phyloP scores from a whole-genome alignment of 1,284 basidiomycete species.

The Trametes versicolor region DNA sequence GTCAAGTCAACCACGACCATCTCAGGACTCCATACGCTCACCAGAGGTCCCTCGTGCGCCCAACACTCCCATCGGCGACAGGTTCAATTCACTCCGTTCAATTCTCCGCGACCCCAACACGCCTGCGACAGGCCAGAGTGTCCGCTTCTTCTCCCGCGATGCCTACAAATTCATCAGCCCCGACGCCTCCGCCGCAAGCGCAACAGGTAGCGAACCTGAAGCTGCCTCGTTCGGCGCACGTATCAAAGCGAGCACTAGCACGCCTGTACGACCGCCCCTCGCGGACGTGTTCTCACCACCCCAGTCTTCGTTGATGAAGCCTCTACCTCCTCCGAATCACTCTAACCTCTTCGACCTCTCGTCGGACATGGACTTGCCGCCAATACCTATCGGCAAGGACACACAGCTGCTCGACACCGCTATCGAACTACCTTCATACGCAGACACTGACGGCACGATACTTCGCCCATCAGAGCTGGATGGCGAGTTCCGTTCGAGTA shows the following conservation, averaged over 20 bases:
- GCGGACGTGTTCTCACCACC: constrained; percentile 47
- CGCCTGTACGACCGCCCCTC: constrained; percentile 38
- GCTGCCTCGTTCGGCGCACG: constrained; percentile 30
- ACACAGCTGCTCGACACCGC: constrained; percentile 55
- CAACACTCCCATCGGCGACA: constrained; percentile 44
- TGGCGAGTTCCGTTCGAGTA: constrained; percentile 25
- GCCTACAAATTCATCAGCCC: constrained; percentile 71
- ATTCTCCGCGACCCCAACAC: constrained; percentile 76
- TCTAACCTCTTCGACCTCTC: constrained; percentile 65
- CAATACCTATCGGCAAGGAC: constrained; percentile 54
- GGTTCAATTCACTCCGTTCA: constrained; percentile 62
- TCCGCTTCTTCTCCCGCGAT: constrained; percentile 77
- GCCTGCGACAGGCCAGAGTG: constrained; percentile 77
- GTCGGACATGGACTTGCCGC: constrained; percentile 57
- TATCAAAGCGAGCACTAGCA: constrained; percentile 30
- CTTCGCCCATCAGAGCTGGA: constrained; percentile 17
- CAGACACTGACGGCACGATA: constrained; percentile 35
- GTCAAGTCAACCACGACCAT: constrained; percentile 35
- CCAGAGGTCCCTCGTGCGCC: constrained; percentile 36
- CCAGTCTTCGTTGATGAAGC: constrained; percentile 42
- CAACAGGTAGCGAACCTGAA: constrained; percentile 48
- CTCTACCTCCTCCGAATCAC: constrained; percentile 46
- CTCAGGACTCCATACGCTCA: constrained; percentile 38
- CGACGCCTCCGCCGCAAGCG: constrained; percentile 61
- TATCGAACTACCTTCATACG: constrained; percentile 50